Conservation (phyloP, 768 basidiomycete species). For the Xerocomellus intermedius region DNA sequence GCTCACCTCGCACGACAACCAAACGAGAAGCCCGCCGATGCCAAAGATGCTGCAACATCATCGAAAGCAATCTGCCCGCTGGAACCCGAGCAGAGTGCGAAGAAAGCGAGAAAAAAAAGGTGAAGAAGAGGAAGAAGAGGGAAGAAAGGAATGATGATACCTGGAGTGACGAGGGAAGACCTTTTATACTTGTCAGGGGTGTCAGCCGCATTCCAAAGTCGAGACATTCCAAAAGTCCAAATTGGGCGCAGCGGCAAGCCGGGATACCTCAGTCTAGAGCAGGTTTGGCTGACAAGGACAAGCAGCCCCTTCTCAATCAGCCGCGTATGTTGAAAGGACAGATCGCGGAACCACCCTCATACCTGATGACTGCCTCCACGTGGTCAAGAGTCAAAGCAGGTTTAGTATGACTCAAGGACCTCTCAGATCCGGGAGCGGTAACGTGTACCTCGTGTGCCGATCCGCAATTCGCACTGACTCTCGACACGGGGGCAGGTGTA, state of each 20-base stretch:
- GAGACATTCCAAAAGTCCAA: not conserved
- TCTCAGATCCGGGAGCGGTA: conserved; percentile 68
- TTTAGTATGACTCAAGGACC: conserved; percentile 79
- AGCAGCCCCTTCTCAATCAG: too few relatives aligned
- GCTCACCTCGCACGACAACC: not conserved
- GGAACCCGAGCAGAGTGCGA: conserved; percentile 1
- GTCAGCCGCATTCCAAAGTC: conserved; percentile 9
- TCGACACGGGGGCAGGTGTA: conserved; percentile 39
- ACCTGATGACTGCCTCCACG: conserved; percentile 62
- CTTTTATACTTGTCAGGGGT: not conserved
- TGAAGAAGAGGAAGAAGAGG: not conserved
- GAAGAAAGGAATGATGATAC: conserved; percentile 2
- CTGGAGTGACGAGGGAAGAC: not conserved
- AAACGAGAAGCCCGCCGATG: not conserved
- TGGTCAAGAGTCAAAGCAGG: conserved; percentile 50
- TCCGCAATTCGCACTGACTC: not conserved
- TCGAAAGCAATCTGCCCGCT: not conserved
- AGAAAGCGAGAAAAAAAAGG: not conserved
- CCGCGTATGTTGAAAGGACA: too few relatives aligned
- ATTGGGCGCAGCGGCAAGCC: not conserved
- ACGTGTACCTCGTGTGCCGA: conserved; percentile 5
- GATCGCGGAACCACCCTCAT: too few relatives aligned
- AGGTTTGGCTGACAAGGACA: too few relatives aligned
- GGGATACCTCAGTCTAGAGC: not conserved
- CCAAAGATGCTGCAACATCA: not conserved